These are phyloP conservation scores for Tetracladium maxilliforme DNA, from an alignment of 2,329 filamentous ascomycete species.

Conservation along the genomic window DNA sequence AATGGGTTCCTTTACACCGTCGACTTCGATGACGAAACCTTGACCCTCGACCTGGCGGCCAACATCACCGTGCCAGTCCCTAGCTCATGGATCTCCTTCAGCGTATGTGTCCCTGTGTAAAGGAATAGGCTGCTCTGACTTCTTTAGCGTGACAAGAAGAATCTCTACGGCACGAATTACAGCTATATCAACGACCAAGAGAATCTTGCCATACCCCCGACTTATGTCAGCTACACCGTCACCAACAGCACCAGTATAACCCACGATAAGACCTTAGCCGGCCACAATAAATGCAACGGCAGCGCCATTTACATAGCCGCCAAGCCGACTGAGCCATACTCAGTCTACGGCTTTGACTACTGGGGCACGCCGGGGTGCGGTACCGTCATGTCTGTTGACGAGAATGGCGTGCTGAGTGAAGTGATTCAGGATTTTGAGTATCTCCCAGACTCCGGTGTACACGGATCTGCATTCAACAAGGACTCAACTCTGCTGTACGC, in stretches of 20 bases:
- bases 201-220: too few species aligned
- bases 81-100: constrained; percentile 15
- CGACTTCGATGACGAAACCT: constrained; percentile 13
- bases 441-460: constrained; percentile 24
- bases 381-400: constrained; percentile 22
- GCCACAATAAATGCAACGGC: constrained; percentile 7
- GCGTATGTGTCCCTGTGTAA: constrained; percentile 8
- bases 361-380: constrained; percentile 12
- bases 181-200: constrained; percentile 5
- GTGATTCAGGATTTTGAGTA: constrained; percentile 30
- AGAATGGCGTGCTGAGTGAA: constrained; percentile 20
- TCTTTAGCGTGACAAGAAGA: constrained; percentile 15
- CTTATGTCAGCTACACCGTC: constrained; percentile 13
- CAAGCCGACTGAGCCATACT: constrained; percentile 8
- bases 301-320: constrained; percentile 12
- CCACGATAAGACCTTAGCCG: constrained; percentile 6
- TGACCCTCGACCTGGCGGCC: constrained; percentile 9
- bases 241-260: constrained; percentile 8
- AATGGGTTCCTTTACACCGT: constrained; percentile 14
- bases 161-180: constrained; percentile 14
- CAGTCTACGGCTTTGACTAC: constrained; percentile 14
- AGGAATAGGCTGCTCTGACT: constrained; percentile 1
- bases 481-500: constrained; percentile 28
- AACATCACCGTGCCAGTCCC: constrained; percentile 8
- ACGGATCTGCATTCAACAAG: constrained; percentile 30